A percentile compares a stretch with the other conserved stretches of the same genome.
These are phyloP conservation scores for Gleditsia sinensis DNA, from an alignment of 306 rosid species.

Conservation along the genomic window DNA sequence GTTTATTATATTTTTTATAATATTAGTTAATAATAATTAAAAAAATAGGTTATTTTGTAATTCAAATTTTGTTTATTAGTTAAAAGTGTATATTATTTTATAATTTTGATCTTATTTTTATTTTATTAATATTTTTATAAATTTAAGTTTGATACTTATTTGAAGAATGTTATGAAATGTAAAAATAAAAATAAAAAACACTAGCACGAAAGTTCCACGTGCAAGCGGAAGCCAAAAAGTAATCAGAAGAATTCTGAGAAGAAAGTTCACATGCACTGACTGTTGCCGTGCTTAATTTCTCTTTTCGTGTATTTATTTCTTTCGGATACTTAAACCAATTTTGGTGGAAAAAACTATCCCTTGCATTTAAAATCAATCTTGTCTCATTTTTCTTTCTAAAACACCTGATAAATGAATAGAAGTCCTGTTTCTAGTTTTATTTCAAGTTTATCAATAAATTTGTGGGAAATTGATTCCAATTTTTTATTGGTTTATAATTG, in stretches of 20 bases:
- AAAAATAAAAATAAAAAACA: too few relatives aligned
- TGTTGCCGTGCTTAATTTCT: slow-evolving; percentile 48
- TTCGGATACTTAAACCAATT: slow-evolving; percentile 6
- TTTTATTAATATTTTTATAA: too few relatives aligned
- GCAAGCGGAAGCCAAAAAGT: too few relatives aligned
- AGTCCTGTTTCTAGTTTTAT: not conserved
- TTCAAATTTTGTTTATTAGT: too few relatives aligned
- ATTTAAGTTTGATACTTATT: too few relatives aligned
- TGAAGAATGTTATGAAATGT: too few relatives aligned
- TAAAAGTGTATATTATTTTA: too few relatives aligned
- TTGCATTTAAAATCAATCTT: not conserved
- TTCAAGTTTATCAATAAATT: slow-evolving; percentile 14
- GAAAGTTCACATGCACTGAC: slow-evolving; percentile 68
- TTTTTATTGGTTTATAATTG: slow-evolving; percentile 42
- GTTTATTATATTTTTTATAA: too few relatives aligned
- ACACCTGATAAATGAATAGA: slow-evolving; percentile 8
- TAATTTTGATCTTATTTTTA: too few relatives aligned
- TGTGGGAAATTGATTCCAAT: slow-evolving; percentile 26
- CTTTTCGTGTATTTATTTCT: not conserved
- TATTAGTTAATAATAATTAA: too few relatives aligned
- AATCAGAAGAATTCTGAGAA: slow-evolving; percentile 20
- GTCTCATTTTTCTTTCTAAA: not conserved
- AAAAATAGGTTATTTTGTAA: too few relatives aligned
- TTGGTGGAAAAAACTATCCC: not conserved
- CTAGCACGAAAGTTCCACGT: too few relatives aligned